Base-by-base conservation (phyloP, 73 alveolate genomes). In the Urostyla sp. region DNA sequence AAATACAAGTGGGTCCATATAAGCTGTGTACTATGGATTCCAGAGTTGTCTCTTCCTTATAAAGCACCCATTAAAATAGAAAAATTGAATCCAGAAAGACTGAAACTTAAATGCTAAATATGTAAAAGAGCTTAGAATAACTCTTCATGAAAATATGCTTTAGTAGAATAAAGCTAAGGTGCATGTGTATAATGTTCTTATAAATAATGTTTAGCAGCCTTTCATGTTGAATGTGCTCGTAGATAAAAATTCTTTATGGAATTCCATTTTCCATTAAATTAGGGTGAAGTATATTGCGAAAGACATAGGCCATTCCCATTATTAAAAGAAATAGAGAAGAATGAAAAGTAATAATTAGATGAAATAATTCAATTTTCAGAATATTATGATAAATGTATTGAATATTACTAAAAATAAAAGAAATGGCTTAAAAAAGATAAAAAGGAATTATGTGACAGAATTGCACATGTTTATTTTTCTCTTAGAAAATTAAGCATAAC, bases 181-280 rank as follows among this genome's bases (percentile, higher is more conserved):
- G 83, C 60, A 5, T 69, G 83, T 24, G 49, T 69, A 15, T 69
- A 69, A 40, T 69, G 83, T 55, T 46, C 35, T 30, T n/a, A 69
- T 35, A 48, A 48, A 21, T 15, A 40, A 4, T 69, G 83, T 34
- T 8, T 3, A 1, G 31, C 60, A 7, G 20, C 72, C 4, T 69
- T 69, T 48, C 83, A 69, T 48, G 83, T 38, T 27, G 83, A 69
- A 30, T 69, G 83, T 69, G 83, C 83, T 46, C n/a, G 83, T 10
- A 69, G 49, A 49, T 67, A 67, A 1, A 69, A 49, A 49, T 69
- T 46, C 48, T 69, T 46, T 23, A 69, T 69, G 83, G 45, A 46
- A 8, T 69, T 46, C 32, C 55, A 45, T 69, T 0, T 16, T 24
- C 66, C 40, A 6, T 46, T 21, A 24, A 69, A 48, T 2, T 4